Base-by-base conservation (phyloP, 179 eudicot genomes). In the Spinacia oleracea region DNA sequence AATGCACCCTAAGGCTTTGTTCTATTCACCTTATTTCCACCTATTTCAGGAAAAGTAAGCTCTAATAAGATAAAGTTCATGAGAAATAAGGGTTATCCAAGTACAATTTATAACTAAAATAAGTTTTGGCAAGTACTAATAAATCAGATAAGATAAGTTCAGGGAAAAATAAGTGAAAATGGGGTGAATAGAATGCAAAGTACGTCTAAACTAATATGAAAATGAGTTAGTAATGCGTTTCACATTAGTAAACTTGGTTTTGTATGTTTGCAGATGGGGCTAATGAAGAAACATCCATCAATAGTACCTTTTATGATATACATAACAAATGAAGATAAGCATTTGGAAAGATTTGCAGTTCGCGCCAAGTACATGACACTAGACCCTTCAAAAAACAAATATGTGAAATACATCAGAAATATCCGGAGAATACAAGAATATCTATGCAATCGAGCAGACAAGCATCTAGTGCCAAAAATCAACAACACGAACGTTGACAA, bases 211-310 rank as follows among this genome's bases (percentile, higher is more conserved):
- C 23, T n/a, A n/a, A 1, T 62, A 12, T 62, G 20, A 7, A 62
- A 58, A n/a, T 6, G 27, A 23, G 58, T 5, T 16, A 53, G 31
- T 23, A 58, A 58, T 62, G 29, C 16, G 1, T 66, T 35, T 66
- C 11, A 38, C 46, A 20, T 45, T 45, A 4, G 4, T 69, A 1
- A 46, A 43, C 55, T 45, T 68, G 15, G n/a, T 29, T 75, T 62
- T 75, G 35, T 76, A 73, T 55, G 81, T 32, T 9, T 51, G 80
- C 95, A 95, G 98, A 95, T 95, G 98, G 97, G 98, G 72, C 97
- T 95, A 34, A 95, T 95, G 98, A 93, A 95, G 88, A 95, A 93
- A 76, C 98, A 95, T 83, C 97, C 97, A 65, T 95, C 98, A 73
- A 90, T 95, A 64, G 81, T 95, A 81, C 98, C 98, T 56, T 95